These are phyloP conservation scores for Calonectria hongkongensis DNA, from an alignment of 2,329 filamentous ascomycete genomes.

Conservation along the genomic window DNA sequence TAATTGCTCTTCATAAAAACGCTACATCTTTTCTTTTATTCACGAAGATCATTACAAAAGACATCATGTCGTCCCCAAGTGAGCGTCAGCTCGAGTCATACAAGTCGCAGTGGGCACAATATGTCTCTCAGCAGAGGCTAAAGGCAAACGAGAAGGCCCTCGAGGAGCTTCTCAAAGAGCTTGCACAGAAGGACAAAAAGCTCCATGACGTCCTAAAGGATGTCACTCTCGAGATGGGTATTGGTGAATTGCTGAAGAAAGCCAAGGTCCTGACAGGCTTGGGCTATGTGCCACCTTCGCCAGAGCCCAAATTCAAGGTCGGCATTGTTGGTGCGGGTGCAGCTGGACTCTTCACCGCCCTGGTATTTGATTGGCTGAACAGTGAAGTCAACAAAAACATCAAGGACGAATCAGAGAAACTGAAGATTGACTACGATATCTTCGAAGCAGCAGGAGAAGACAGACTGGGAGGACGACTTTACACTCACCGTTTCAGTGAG, in stretches of 20 bases:
- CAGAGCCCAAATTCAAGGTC: conserved; percentile 49
- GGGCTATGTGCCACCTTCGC: not conserved
- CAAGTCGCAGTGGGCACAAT: conserved; percentile 1
- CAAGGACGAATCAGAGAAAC: not conserved
- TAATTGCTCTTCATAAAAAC: not conserved
- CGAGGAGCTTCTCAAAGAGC: not conserved
- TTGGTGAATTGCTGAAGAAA: not conserved
- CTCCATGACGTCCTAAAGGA: too few relatives aligned
- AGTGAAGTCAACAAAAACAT: conserved; percentile 23
- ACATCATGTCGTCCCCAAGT: not conserved
- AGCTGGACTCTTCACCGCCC: conserved; percentile 60
- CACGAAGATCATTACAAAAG: not conserved
- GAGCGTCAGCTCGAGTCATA: not conserved
- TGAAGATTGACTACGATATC: conserved; percentile 61
- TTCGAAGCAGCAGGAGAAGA: conserved; percentile 57
- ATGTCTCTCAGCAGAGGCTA: not conserved
- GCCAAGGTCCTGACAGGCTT: not conserved
- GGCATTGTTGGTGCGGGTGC: conserved; percentile 62
- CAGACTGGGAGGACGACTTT: conserved; percentile 61
- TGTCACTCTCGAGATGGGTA: too few relatives aligned
- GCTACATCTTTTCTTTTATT: not conserved
- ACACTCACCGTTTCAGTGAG: conserved; percentile 58
- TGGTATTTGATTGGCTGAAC: conserved; percentile 58
- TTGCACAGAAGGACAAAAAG: too few relatives aligned
- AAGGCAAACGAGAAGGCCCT: not conserved